Evolutionary conservation across 768 basidiomycete species (phyloP).

Genomic region (Auricularia sp.): DNA sequence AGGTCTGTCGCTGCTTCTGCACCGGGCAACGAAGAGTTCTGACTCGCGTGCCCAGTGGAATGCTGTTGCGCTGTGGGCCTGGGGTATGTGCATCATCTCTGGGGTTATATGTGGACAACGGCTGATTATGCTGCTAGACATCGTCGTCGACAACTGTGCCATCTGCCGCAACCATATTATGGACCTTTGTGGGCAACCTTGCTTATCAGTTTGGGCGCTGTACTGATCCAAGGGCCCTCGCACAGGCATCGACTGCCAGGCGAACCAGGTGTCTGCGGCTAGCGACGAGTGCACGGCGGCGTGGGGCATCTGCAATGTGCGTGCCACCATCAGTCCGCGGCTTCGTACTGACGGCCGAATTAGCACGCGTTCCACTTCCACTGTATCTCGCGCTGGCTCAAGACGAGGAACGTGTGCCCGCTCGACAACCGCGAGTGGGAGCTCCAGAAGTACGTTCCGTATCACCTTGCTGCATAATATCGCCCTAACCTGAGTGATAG

Average conservation of each 20-base stretch:
- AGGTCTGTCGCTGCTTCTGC: slow-evolving; percentile 43
- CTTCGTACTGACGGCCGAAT: background rate
- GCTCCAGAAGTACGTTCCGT: slow-evolving; percentile 70
- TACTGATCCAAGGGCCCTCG: slow-evolving; percentile 6
- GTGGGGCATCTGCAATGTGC: slow-evolving; percentile 97
- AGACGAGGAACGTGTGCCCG: slow-evolving; percentile 93
- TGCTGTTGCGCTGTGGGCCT: slow-evolving; percentile 96
- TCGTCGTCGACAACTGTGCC: slow-evolving; percentile 98
- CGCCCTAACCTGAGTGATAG: background rate
- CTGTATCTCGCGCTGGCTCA: slow-evolving; percentile 98
- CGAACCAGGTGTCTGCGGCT: slow-evolving; percentile 94
- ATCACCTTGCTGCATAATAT: background rate
- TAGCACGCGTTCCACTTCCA: slow-evolving; percentile 99
- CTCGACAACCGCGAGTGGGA: slow-evolving; percentile 97
- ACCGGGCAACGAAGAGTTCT: background rate
- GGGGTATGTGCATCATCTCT: slow-evolving; percentile 51
- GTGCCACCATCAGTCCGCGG: slow-evolving; percentile 15
- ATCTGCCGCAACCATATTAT: slow-evolving; percentile 99
- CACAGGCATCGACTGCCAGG: slow-evolving; percentile 97
- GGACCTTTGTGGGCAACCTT: slow-evolving; percentile 77
- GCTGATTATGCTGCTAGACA: slow-evolving; percentile 39
- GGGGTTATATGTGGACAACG: slow-evolving; percentile 1
- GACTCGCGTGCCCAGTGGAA: slow-evolving; percentile 68
- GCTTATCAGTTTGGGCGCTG: background rate
- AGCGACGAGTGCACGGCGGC: slow-evolving; percentile 97